Evolutionary conservation across 2,329 filamentous ascomycete species (phyloP).

Genomic region (Periconia sp.): DNA sequence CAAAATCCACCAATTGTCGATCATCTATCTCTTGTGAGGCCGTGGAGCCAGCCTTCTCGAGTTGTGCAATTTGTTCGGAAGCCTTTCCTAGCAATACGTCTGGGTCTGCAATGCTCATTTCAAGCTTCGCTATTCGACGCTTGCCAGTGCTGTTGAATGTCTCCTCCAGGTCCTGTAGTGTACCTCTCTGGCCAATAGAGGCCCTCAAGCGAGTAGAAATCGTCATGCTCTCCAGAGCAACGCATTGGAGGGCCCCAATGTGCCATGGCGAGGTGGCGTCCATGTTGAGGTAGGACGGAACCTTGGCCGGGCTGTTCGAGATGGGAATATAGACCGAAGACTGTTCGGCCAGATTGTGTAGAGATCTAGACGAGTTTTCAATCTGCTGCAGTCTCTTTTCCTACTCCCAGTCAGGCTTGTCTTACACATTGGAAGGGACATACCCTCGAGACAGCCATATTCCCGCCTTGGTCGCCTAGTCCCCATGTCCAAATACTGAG

Average conservation of each 20-base stretch:
- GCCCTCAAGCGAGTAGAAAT: conserved; percentile 73
- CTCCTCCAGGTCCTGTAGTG: conserved; percentile 68
- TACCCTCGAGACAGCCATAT: conserved; percentile 47
- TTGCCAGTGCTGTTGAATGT: conserved; percentile 77
- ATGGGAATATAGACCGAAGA: conserved; percentile 82
- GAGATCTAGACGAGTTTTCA: conserved; percentile 74
- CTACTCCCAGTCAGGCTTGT: conserved; percentile 41
- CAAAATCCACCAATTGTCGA: conserved; percentile 30
- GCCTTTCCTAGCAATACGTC: conserved; percentile 34
- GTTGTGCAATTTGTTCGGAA: conserved; percentile 26
- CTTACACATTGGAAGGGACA: conserved; percentile 11
- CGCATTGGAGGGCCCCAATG: conserved; percentile 74
- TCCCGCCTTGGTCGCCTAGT: conserved; percentile 64
- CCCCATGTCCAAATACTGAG: conserved; percentile 87
- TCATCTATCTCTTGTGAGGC: conserved; percentile 22
- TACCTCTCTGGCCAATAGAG: conserved; percentile 51
- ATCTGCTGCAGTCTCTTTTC: conserved; percentile 69
- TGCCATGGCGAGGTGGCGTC: conserved; percentile 77
- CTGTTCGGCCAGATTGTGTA: conserved; percentile 71
- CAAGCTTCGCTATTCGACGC: conserved; percentile 77
- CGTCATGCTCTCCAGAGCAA: conserved; percentile 79
- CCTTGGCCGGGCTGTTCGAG: conserved; percentile 59
- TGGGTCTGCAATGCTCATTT: conserved; percentile 65
- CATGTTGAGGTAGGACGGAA: conserved; percentile 66
- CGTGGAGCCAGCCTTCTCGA: conserved; percentile 34